A percentile compares a stretch with the other conserved stretches of the same genome.
phyloP scores from a whole-genome alignment of 169 alveolate genomes.

The Plasmodium gallinaceum region DNA sequence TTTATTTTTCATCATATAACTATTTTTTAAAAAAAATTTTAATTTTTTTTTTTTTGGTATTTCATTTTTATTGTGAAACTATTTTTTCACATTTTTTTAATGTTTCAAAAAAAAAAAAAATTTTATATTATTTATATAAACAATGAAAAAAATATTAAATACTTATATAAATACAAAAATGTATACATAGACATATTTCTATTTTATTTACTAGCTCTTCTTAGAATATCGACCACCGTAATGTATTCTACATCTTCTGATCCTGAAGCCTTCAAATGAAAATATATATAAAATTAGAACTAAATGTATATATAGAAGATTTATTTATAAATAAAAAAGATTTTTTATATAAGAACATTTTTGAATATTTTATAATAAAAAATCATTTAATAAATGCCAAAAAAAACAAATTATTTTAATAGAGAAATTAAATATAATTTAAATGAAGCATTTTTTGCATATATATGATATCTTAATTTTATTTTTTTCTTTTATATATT shows the following conservation, averaged over 20 bases:
- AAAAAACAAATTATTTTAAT: not conserved
- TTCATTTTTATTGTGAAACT: not conserved
- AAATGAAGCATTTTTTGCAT: too few relatives aligned
- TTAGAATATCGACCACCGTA: conserved; percentile 83
- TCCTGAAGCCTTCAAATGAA: conserved; percentile 75
- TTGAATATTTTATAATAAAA: too few relatives aligned
- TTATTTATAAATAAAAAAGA: too few relatives aligned
- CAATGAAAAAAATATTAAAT: not conserved
- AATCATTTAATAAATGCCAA: too few relatives aligned
- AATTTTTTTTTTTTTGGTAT: not conserved
- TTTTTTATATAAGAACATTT: too few relatives aligned
- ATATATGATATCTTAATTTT: not conserved
- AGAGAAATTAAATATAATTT: not conserved
- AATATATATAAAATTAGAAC: not conserved
- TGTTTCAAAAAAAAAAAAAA: too few relatives aligned
- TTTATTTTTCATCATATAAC: not conserved
- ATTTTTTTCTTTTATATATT: not conserved
- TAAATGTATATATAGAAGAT: too few relatives aligned
- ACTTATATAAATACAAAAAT: not conserved
- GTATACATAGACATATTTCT: conserved; percentile 12
- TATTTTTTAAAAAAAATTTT: not conserved
- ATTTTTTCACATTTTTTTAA: too few relatives aligned
- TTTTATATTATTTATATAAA: not conserved
- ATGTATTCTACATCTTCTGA: conserved; percentile 86
- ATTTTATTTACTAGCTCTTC: conserved; percentile 82